phyloP scores from a whole-genome alignment of 2,329 filamentous ascomycete species.

The Colletotrichum camelliae region DNA sequence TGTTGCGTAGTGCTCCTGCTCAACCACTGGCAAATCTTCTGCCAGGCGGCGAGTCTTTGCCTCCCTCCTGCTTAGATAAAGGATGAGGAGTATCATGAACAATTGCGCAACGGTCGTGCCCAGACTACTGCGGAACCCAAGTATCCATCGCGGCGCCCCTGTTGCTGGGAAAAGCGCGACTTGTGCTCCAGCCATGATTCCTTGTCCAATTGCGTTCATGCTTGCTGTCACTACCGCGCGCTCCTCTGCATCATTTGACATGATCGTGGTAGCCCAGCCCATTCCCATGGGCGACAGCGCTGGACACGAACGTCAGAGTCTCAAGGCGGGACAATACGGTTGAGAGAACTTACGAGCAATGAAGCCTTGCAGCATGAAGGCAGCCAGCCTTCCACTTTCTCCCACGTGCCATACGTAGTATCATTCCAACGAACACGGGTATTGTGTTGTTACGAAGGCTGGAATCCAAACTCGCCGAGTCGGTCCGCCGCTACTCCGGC shows the following conservation, averaged over 20 bases:
- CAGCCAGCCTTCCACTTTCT: background rate
- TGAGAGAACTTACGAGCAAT: background rate
- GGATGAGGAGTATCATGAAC: background rate
- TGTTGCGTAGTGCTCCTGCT: background rate
- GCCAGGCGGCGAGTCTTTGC: fast-evolving
- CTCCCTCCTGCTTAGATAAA: background rate
- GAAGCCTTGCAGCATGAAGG: background rate
- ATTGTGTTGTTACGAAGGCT: background rate
- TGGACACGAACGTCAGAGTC: background rate
- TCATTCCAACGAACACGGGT: background rate
- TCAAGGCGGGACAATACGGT: background rate
- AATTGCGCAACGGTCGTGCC: background rate
- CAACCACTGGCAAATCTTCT: background rate
- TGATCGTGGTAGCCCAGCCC: constrained; percentile 41
- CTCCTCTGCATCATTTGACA: constrained; percentile 42
- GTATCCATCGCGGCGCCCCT: constrained; percentile 33
- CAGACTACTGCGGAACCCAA: background rate
- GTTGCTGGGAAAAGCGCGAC: constrained; percentile 40
- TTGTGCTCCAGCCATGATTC: constrained; percentile 42
- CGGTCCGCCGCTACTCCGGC: background rate
- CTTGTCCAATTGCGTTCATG: constrained; percentile 48
- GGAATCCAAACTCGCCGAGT: background rate
- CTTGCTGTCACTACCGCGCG: constrained; percentile 43
- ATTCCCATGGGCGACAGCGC: constrained; percentile 25
- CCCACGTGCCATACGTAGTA: background rate